These are phyloP conservation scores for Trichosphaerium sp. DNA, from an alignment of 78 protist genomes.

Conservation along the genomic window DNA sequence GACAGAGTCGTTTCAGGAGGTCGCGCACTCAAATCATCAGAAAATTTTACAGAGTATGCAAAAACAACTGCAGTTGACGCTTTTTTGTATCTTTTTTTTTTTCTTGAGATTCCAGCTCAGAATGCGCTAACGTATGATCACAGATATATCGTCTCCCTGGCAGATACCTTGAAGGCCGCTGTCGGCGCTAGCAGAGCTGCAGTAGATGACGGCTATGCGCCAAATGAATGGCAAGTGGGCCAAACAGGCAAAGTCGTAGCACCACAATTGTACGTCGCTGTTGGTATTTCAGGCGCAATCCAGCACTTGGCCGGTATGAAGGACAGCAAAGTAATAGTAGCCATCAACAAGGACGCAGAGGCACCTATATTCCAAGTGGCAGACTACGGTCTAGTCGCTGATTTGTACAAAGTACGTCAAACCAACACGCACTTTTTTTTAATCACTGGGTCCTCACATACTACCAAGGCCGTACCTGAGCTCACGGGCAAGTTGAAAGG, in stretches of 20 bases:
- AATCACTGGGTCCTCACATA: too few relatives aligned
- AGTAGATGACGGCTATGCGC: conserved; percentile 86
- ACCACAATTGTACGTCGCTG: conserved; percentile 93
- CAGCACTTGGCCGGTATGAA: conserved; percentile 97
- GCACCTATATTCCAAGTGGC: conserved; percentile 84
- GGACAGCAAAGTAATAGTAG: conserved; percentile 92
- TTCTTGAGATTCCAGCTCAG: neutral
- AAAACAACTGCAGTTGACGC: neutral
- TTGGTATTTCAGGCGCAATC: conserved; percentile 95
- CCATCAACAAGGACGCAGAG: conserved; percentile 93
- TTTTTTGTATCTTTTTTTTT: neutral
- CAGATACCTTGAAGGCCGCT: too few relatives aligned
- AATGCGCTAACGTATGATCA: neutral
- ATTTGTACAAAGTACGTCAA: too few relatives aligned
- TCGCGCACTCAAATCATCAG: conserved; percentile 83
- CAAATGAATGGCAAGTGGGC: conserved; percentile 91
- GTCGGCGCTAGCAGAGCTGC: conserved; percentile 98
- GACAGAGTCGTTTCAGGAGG: conserved; percentile 85
- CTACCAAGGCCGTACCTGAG: conserved; percentile 64
- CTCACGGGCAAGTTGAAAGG: conserved; percentile 5
- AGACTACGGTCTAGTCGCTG: conserved; percentile 82
- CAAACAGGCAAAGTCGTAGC: conserved; percentile 97
- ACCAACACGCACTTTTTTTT: too few relatives aligned
- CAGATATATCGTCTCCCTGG: too few relatives aligned
- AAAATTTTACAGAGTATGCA: conserved; percentile 75